Conservation (phyloP, 179 eudicot genomes). For the Beta lomatogona region DNA sequence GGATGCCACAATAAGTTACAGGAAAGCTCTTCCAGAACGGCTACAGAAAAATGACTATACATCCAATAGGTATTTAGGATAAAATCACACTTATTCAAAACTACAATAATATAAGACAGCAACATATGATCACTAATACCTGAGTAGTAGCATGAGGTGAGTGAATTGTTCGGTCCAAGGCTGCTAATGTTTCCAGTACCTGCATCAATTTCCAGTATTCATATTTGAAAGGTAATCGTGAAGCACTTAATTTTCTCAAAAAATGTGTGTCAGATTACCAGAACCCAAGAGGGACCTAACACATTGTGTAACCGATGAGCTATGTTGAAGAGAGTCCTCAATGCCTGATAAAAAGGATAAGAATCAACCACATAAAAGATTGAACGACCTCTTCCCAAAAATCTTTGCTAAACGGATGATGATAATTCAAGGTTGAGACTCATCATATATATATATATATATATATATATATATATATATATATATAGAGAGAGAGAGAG, state of each 20-base stretch:
- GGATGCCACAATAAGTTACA: constrained; percentile 3
- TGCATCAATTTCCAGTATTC: constrained; percentile 26
- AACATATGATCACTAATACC: constrained; percentile 42
- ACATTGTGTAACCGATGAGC: constrained; percentile 93
- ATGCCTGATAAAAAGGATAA: constrained; percentile 55
- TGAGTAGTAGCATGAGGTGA: constrained; percentile 99
- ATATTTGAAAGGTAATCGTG: neutral
- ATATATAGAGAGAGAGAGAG: neutral
- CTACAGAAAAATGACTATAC: neutral
- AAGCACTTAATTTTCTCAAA: constrained; percentile 12
- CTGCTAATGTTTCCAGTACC: constrained; percentile 97
- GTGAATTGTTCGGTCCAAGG: constrained; percentile 91
- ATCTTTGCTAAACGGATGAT: neutral
- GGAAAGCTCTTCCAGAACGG: constrained; percentile 4
- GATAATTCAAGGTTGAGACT: neutral
- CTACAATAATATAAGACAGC: constrained; percentile 1
- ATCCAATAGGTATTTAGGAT: neutral
- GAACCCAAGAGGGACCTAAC: constrained; percentile 95
- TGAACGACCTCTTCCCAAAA: neutral
- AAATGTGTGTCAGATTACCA: constrained; percentile 55
- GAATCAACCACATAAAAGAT: constrained; percentile 13
- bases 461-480: neutral
- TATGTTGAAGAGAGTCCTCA: constrained; percentile 98
- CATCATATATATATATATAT: neutral
- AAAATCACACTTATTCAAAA: neutral